A percentile compares a stretch with the other conserved stretches of the same genome.
phyloP scores from a whole-genome alignment of 176 grass and related monocot species.

The Carex kokanica region DNA sequence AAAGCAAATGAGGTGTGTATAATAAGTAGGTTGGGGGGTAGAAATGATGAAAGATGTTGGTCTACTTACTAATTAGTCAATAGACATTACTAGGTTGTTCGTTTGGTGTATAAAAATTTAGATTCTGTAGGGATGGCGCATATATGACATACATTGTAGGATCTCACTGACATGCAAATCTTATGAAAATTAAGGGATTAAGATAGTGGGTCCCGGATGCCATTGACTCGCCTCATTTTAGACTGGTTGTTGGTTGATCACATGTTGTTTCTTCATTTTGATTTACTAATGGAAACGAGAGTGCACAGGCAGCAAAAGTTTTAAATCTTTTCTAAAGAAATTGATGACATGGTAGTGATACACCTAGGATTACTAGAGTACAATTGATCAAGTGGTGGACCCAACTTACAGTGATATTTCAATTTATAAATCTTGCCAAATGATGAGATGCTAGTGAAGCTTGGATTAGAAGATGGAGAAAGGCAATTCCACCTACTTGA shows the following conservation, averaged over 20 bases:
- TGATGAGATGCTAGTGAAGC: conserved; percentile 9
- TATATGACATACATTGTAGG: not conserved
- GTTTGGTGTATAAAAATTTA: not conserved
- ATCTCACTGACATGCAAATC: not conserved
- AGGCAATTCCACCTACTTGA: conserved; percentile 21
- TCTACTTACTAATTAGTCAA: conserved; percentile 22
- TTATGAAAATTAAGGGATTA: not conserved
- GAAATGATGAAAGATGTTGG: conserved; percentile 26
- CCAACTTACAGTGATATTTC: conserved; percentile 4
- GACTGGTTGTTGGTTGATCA: not conserved
- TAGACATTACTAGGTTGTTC: conserved; percentile 25
- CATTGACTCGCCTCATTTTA: not conserved
- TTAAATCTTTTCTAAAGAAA: conserved; percentile 16
- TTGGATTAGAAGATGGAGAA: conserved; percentile 23
- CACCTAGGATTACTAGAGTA: conserved; percentile 11
- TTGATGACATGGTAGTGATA: not conserved
- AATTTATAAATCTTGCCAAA: not conserved
- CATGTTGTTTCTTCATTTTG: not conserved
- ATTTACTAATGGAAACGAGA: not conserved
- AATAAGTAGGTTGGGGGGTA: conserved; percentile 23
- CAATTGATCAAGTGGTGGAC: not conserved
- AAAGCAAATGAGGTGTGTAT: conserved; percentile 27
- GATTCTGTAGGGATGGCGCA: not conserved
- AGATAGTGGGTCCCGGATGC: not conserved
- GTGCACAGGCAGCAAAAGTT: conserved; percentile 18